Evolutionary conservation across 768 basidiomycete genomes (phyloP), one percentile per base, ranked within the genome.

Genomic region (Trametes cingulata): DNA sequence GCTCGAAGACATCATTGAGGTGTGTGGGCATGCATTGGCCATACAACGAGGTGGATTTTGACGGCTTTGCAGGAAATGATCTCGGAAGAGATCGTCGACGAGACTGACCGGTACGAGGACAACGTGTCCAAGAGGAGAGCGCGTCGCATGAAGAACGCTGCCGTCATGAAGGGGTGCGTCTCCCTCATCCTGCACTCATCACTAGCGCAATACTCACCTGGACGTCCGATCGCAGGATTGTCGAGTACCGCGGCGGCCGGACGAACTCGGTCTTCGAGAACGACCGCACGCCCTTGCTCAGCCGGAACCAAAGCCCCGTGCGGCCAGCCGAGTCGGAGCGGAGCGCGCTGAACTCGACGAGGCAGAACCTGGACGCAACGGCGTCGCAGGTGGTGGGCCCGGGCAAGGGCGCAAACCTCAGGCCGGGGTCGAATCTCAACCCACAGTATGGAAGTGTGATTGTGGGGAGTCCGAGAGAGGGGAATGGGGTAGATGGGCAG

Each of bases 51-150:
- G n/a, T n/a, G n/a, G n/a, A 45, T 19, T 1, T 9, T 15, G n/a
- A 45, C 7, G 2, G 2, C 50, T 3, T 4, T n/a, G 63, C 74
- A 92, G 82, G 95, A 96, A 81, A 97, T 98, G 62, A 92, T 98
- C 19, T 88, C 90, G 0, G 94, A 97, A 74, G 95, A 97, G 71
- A 96, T 97, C 54, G 90, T 96, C 29, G 95, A 96, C 68, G 95
- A 97, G 74, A 96, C 94, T 2, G 95, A 97, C 74, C 81, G 86
- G 25, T 95, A 90, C 66, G 86, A 91, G 64, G 91, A 93, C 65
- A 97, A 96, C 68, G 86, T 86, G 48, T 87, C 85, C 52, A 95
- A 94, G 69, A 81, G 80, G 59, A 77, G 79, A 8, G 94, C 91
- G 0, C 86, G 81, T 63, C 80, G 95, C 14, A 73, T 82, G 60